Percentiles rank a stretch among this genome's conserved stretches.
These are phyloP conservation scores for Globisporangium iwayamae DNA, from an alignment of 352 stramenopile species.

Conservation along the genomic window DNA sequence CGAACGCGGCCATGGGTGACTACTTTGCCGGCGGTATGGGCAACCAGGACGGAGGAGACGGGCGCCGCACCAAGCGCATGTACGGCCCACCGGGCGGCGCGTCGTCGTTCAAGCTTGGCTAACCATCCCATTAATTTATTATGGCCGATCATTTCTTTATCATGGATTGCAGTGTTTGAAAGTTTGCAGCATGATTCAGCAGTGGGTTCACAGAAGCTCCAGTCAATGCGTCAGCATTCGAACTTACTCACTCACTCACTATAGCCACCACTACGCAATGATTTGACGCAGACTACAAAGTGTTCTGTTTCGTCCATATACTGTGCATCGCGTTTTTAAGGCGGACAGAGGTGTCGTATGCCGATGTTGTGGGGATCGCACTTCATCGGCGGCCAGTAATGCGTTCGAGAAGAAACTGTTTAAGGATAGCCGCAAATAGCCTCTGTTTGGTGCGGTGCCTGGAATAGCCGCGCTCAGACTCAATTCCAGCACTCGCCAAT, in stretches of 20 bases:
- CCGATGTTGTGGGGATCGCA: no score
- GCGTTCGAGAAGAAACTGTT: background rate
- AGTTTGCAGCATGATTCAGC: background rate
- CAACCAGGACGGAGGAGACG: constrained; percentile 23
- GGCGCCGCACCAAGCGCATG: constrained; percentile 45
- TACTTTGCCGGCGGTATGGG: constrained; percentile 41
- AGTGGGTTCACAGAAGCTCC: background rate
- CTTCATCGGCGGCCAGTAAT: background rate
- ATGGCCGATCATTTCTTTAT: background rate
- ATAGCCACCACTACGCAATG: background rate
- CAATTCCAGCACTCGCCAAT: background rate
- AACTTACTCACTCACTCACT: background rate
- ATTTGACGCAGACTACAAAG: background rate
- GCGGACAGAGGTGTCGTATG: no score
- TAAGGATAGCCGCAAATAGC: background rate
- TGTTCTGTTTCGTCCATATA: no score
- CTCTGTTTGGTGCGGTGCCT: background rate
- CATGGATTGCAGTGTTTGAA: no score
- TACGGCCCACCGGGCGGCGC: constrained; percentile 31
- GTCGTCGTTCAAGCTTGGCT: constrained; percentile 53
- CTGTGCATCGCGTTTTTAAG: no score
- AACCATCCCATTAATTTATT: constrained; percentile 3
- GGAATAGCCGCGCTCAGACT: background rate
- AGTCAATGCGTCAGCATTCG: background rate
- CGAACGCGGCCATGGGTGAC: constrained; percentile 22